phyloP scores from a whole-genome alignment of 352 stramenopile genomes.

The Pythium chondricola region DNA sequence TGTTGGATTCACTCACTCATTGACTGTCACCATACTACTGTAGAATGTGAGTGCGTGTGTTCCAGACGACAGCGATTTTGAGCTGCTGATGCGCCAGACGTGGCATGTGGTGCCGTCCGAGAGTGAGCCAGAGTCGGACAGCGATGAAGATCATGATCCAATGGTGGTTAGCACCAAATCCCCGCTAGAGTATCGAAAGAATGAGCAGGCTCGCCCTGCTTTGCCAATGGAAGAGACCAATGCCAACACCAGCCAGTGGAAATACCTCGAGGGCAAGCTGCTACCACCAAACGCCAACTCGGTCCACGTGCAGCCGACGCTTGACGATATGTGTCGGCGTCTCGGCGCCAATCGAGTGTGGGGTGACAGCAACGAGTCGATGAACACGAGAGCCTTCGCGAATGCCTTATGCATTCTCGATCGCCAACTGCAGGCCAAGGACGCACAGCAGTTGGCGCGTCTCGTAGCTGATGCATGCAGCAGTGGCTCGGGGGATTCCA shows the following conservation, averaged over 20 bases:
- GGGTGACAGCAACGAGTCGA: constrained; percentile 50
- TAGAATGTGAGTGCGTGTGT: constrained; percentile 81
- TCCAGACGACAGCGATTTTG: constrained; percentile 73
- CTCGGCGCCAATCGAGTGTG: constrained; percentile 51
- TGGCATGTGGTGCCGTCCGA: constrained; percentile 40
- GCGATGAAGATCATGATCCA: constrained; percentile 6
- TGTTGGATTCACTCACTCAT: neutral
- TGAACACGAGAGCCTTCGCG: constrained; percentile 50
- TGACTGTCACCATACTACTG: too few relatives aligned
- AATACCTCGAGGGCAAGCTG: constrained; percentile 8
- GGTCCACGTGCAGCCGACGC: constrained; percentile 17
- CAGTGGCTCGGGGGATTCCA: constrained; percentile 15
- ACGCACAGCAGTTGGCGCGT: constrained; percentile 23
- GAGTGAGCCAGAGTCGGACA: constrained; percentile 11
- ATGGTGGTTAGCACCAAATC: too few relatives aligned
- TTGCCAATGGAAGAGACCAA: neutral
- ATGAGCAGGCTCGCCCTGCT: neutral
- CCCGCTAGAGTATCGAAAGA: too few relatives aligned
- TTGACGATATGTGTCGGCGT: constrained; percentile 41
- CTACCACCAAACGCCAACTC: constrained; percentile 4
- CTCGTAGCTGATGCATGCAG: constrained; percentile 18
- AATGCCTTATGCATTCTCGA: constrained; percentile 31
- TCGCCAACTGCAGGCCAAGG: constrained; percentile 30
- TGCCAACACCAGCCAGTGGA: neutral
- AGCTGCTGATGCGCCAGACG: constrained; percentile 71